phyloP scores from a whole-genome alignment of 139 green algal species.

The Tetraselmis striata region DNA sequence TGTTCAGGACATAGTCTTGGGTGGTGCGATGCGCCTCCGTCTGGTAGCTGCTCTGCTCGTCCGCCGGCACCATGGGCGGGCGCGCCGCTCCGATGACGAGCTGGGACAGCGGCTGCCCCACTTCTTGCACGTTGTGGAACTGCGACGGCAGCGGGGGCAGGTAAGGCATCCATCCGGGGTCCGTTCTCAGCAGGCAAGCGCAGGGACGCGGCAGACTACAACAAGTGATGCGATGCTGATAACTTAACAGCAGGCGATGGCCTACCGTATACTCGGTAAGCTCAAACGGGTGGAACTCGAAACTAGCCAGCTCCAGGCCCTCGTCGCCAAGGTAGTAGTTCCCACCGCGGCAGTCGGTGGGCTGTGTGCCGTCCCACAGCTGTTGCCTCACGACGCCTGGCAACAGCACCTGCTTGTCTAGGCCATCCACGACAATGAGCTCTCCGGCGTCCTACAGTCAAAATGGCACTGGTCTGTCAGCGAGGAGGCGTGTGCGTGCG shows the following conservation, averaged over 20 bases:
- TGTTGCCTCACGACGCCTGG: neutral
- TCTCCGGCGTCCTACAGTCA: neutral
- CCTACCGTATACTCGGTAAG: neutral
- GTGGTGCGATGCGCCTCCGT: neutral
- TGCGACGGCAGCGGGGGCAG: neutral
- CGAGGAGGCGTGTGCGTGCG: too few relatives aligned
- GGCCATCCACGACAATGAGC: neutral
- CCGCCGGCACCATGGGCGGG: neutral
- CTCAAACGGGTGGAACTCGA: neutral
- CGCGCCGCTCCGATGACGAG: neutral
- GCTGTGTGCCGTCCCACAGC: neutral
- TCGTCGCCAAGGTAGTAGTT: neutral
- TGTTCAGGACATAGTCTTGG: neutral
- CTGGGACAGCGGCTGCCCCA: neutral
- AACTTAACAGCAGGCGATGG: neutral
- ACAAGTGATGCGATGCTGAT: too few relatives aligned
- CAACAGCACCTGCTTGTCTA: neutral
- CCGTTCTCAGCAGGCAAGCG: too few relatives aligned
- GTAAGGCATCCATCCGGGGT: too few relatives aligned
- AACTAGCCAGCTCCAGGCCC: neutral
- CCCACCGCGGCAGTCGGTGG: neutral
- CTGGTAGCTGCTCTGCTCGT: neutral
- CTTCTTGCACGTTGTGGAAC: neutral
- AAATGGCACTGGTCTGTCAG: too few relatives aligned
- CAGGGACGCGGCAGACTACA: too few relatives aligned